A percentile compares a stretch with the other conserved stretches of the same genome.
Evolutionary conservation across 2,329 filamentous ascomycete genomes (phyloP).

Genomic region (Pestalotiopsis sp.): DNA sequence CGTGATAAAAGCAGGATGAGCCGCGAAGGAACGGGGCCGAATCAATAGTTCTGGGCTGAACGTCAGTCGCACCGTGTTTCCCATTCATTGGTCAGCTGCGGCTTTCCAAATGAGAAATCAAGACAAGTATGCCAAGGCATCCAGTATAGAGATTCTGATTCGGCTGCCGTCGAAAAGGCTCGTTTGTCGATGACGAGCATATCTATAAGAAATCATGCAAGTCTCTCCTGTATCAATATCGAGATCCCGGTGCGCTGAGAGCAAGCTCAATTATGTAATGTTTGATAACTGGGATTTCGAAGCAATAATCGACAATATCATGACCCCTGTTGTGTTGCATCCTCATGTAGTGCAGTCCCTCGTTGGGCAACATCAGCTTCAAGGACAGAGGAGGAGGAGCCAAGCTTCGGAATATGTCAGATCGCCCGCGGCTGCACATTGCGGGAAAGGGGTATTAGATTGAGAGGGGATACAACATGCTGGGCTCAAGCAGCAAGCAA

Average conservation of each 20-base stretch:
- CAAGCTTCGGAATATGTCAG: neutral
- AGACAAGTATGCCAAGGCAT: neutral
- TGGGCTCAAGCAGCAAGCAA: neutral
- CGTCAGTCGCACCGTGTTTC: conserved; percentile 3
- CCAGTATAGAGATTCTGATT: neutral
- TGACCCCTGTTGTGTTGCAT: neutral
- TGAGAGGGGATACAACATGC: neutral
- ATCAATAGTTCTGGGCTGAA: neutral
- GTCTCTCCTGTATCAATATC: neutral
- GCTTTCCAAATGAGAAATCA: conserved; percentile 1
- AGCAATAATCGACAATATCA: neutral
- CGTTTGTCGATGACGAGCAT: neutral
- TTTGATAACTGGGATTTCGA: neutral
- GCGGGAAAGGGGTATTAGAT: neutral
- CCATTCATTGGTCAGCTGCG: conserved; percentile 5
- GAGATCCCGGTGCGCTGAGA: neutral
- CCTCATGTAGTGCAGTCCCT: neutral
- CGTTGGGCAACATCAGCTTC: neutral
- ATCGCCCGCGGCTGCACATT: neutral
- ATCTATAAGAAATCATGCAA: neutral
- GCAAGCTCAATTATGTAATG: neutral
- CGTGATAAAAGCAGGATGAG: neutral
- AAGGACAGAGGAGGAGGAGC: neutral
- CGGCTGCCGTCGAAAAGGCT: neutral
- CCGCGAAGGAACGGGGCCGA: neutral